Percentiles rank a stretch among this genome's conserved stretches.
Conservation (phyloP, 352 stramenopile species). For the Phytophthora fragariae region DNA sequence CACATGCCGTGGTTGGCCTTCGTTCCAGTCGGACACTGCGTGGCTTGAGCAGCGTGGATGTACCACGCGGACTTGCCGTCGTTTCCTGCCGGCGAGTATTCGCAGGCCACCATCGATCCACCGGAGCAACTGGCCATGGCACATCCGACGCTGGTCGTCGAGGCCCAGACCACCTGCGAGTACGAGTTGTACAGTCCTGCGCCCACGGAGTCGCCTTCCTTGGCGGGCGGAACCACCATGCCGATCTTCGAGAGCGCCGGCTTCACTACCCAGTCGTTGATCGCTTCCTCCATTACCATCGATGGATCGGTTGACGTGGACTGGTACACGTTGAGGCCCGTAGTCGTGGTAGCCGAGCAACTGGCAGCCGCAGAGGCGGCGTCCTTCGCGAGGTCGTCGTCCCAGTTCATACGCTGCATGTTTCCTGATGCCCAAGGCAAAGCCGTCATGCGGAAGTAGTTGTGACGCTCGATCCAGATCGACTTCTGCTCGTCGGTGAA, state of each 20-base stretch:
- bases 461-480: slow-evolving; percentile 79
- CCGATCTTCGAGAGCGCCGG: slow-evolving; percentile 46
- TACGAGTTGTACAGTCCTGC: slow-evolving; percentile 77
- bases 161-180: slow-evolving; percentile 75
- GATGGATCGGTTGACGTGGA: slow-evolving; percentile 38
- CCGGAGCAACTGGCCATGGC: slow-evolving; percentile 55
- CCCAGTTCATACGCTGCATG: slow-evolving; percentile 77
- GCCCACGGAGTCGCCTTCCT: slow-evolving; percentile 56
- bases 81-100: slow-evolving; percentile 71
- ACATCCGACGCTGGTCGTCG: slow-evolving; percentile 72
- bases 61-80: slow-evolving; percentile 65
- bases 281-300: slow-evolving; percentile 59
- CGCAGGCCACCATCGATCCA: slow-evolving; percentile 60
- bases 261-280: slow-evolving; percentile 60
- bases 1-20: slow-evolving; percentile 54
- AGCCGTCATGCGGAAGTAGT: slow-evolving; percentile 73
- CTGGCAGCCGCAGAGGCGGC: slow-evolving; percentile 46
- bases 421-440: slow-evolving; percentile 68
- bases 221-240: slow-evolving; percentile 26
- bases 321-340: slow-evolving; percentile 61
- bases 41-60: slow-evolving; percentile 53
- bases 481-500: slow-evolving; percentile 54
- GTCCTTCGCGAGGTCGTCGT: slow-evolving; percentile 54
- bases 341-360: slow-evolving; percentile 45
- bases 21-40: slow-evolving; percentile 56